Base-by-base conservation (phyloP, 73 alveolate species). In the Paramecium pentaurelia region DNA sequence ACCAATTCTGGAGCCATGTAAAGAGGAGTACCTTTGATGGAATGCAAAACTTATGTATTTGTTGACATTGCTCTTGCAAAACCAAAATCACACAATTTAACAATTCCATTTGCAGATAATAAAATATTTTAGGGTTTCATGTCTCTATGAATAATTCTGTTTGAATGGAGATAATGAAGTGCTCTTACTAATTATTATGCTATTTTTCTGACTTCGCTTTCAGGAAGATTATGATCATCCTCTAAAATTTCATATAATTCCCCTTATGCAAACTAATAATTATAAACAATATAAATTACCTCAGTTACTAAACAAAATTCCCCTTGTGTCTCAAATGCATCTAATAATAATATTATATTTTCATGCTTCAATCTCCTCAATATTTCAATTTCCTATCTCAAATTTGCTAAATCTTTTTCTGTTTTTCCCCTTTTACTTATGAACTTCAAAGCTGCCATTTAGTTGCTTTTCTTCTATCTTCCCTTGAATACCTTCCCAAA, bases 401-500 rank as follows among this genome's bases (percentile, higher is more conserved):
- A 95, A 87, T 98, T 98, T 86, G 97, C 95, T 49, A 98, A 95
- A 87, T 99, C 99, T 86, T 98, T 98, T 92, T 99, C 99, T 20
- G 99, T 93, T 95, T 98, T 99, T 59, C 99, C 99, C 71, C 99
- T 98, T 93, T 99, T 99, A 25, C 99, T 94, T 58, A 98, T 98
- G 94, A 98, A 98, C 93, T 98, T 99, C 64, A 99, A 94, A 20
- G 99, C 99, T 20, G 98, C 99, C 45, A 98, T 97, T 89, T 99
- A 97, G 25, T 99, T 99, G 8, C 99, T 94, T 60, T 98, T 96
- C 96, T 97, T 97, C 93, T 98, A 95, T 44, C 99, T 96, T 38
- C 99, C 99, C 92, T 99, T 99, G 95, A 95, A 99, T 59, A 99
- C 99, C 93, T 99, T 99, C 28, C 99, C 99, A 92, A 99, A 99